A percentile compares a stretch with the other conserved stretches of the same genome.
Conservation (phyloP, 2,329 filamentous ascomycete species). For the Mollisia scopiformis region DNA sequence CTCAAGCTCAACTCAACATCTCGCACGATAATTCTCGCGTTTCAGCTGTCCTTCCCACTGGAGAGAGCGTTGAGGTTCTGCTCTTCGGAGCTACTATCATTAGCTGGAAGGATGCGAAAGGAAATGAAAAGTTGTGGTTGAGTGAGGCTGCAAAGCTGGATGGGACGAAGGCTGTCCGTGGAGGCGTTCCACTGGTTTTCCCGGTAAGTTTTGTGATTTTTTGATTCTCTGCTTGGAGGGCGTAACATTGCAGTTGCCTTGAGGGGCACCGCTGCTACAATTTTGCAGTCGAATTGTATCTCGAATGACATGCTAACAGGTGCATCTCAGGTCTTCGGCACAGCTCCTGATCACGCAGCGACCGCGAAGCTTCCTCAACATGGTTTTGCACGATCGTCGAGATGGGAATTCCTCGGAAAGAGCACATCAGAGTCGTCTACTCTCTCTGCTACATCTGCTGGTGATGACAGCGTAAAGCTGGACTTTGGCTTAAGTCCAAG, state of each 20-base stretch:
- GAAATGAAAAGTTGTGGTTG: constrained; percentile 83
- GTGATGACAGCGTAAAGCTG: constrained; percentile 79
- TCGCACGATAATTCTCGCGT: constrained; percentile 73
- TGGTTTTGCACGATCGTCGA: constrained; percentile 87
- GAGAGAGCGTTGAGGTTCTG: constrained; percentile 83
- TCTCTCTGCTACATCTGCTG: constrained; percentile 35
- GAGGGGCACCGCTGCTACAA: background rate
- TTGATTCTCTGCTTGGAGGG: background rate
- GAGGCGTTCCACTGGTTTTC: constrained; percentile 91
- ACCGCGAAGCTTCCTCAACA: constrained; percentile 85
- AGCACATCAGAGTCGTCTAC: constrained; percentile 64
- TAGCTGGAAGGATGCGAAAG: constrained; percentile 85
- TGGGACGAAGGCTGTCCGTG: constrained; percentile 85
- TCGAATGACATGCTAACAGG: no score
- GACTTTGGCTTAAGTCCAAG: constrained; percentile 87
- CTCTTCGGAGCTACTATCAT: constrained; percentile 92
- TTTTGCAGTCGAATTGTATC: background rate
- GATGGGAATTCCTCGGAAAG: constrained; percentile 94
- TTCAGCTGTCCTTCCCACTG: constrained; percentile 79
- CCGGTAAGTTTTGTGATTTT: constrained; percentile 64
- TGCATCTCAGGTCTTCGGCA: constrained; percentile 75
- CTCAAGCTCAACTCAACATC: constrained; percentile 76
- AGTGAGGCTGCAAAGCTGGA: constrained; percentile 81
- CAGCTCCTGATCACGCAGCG: constrained; percentile 74
- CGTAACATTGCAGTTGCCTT: background rate